A percentile compares a stretch with the other conserved stretches of the same genome.
phyloP scores from a whole-genome alignment of 192 early-diverging fungal species.

The Backusella macrospora region DNA sequence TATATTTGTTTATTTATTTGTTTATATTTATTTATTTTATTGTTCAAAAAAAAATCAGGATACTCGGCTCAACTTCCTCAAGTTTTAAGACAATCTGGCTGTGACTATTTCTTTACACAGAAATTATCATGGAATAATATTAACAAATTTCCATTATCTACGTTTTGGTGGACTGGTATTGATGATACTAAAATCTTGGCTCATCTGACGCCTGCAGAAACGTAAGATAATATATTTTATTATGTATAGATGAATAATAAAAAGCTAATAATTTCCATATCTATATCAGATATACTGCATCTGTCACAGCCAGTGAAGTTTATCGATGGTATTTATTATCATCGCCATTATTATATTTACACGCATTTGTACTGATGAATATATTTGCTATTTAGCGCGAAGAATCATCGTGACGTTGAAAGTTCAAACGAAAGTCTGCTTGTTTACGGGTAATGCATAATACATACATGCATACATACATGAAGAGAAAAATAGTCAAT shows the following conservation, averaged over 20 bases:
- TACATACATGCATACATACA: too few species aligned
- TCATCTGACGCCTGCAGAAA: constrained; percentile 42
- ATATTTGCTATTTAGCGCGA: constrained; percentile 49
- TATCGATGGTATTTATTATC: constrained; percentile 27
- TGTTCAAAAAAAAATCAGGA: constrained; percentile 14
- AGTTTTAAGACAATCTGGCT: constrained; percentile 78
- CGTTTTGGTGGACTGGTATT: constrained; percentile 94
- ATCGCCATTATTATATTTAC: not conserved
- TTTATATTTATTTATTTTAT: not conserved
- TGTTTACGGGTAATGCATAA: constrained; percentile 68
- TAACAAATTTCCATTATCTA: constrained; percentile 97
- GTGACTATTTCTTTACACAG: constrained; percentile 98
- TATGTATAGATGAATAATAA: not conserved
- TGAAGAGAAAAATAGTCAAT: constrained; percentile 14
- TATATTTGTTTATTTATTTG: not conserved
- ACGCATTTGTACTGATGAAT: too few species aligned
- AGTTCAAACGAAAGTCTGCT: constrained; percentile 87
- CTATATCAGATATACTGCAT: constrained; percentile 32
- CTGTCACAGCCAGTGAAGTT: constrained; percentile 34
- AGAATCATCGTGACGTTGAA: constrained; percentile 88
- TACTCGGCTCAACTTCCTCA: constrained; percentile 94
- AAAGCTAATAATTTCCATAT: not conserved
- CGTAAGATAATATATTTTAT: constrained; percentile 25
- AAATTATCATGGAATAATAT: constrained; percentile 99
- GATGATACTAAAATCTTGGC: constrained; percentile 75